A percentile compares a stretch with the other conserved stretches of the same genome.
Evolutionary conservation across 495 filamentous ascomycete genomes (phyloP).

Genomic region (Cercophora newfieldiana): DNA sequence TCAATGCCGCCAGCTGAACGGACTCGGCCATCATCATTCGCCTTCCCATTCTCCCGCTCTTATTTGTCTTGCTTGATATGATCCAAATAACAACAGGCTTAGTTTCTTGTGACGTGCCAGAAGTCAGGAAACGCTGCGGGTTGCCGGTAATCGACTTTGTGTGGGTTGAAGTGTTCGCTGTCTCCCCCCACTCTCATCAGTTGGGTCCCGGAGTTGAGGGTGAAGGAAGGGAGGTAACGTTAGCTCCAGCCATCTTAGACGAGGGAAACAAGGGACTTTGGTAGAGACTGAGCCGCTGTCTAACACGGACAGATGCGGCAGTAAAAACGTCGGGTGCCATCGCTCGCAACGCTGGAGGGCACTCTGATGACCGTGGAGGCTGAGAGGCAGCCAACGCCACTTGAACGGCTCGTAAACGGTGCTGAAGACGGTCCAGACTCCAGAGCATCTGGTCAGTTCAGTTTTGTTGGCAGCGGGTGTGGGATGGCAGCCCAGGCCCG

Average conservation of each 20-base stretch:
- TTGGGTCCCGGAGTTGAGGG: no score
- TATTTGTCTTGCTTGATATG: neutral
- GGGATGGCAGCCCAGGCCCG: neutral
- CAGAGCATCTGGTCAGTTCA: neutral
- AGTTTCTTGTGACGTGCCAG: neutral
- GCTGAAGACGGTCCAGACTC: neutral
- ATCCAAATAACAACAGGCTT: neutral
- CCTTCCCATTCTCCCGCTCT: neutral
- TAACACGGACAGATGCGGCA: neutral
- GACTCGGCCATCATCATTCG: neutral
- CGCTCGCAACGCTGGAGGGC: no score
- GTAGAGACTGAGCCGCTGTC: no score
- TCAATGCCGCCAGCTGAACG: neutral
- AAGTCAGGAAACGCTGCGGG: no score
- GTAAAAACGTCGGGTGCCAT: neutral
- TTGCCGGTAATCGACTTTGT: no score
- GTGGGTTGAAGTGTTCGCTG: no score
- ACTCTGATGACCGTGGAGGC: neutral
- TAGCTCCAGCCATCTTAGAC: no score
- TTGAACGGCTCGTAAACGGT: neutral
- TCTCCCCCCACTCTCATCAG: no score
- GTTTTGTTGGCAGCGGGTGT: neutral
- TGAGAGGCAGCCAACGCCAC: neutral
- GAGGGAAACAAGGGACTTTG: no score
- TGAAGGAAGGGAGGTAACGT: no score